Evolutionary conservation across 495 filamentous ascomycete genomes (phyloP).

Genomic region (Penicillium pulvis): DNA sequence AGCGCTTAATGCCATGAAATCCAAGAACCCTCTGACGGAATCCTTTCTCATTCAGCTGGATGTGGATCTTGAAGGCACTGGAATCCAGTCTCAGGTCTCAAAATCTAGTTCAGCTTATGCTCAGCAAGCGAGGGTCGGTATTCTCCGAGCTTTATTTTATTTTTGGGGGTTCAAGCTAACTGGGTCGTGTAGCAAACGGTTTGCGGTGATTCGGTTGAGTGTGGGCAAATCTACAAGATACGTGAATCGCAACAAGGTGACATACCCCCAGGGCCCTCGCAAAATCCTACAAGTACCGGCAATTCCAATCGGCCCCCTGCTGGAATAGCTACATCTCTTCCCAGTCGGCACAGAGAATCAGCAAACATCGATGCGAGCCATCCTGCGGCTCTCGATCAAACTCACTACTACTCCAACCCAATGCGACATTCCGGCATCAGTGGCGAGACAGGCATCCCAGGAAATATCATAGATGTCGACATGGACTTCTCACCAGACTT

Average conservation of each 20-base stretch:
- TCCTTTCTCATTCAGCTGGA: conserved; percentile 95
- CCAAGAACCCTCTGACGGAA: conserved; percentile 87
- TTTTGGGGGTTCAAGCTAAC: conserved; percentile 5
- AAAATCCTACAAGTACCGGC: conserved; percentile 3
- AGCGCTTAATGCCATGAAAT: conserved; percentile 86
- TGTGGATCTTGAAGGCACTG: conserved; percentile 79
- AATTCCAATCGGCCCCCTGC: conserved; percentile 1
- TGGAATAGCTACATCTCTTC: conserved; percentile 26
- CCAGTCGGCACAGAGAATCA: conserved; percentile 28
- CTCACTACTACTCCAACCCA: conserved; percentile 9
- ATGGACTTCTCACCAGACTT: conserved; percentile 37
- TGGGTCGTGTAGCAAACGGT: conserved; percentile 13
- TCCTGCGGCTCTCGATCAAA: conserved; percentile 4
- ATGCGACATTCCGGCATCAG: conserved; percentile 6
- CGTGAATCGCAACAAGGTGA: conserved; percentile 9
- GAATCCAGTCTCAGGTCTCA: conserved; percentile 28
- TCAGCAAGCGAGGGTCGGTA: conserved; percentile 21
- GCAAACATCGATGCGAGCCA: background rate
- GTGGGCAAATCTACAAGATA: conserved; percentile 16
- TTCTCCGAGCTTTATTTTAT: background rate
- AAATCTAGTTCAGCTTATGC: conserved; percentile 9
- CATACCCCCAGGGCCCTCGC: background rate
- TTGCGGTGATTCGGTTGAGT: conserved; percentile 15
- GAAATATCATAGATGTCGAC: conserved; percentile 27
- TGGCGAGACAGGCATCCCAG: conserved; percentile 10